Percentiles rank a stretch among this genome's conserved stretches.
Evolutionary conservation across 371 early-diverging fungal genomes (phyloP).

Genomic region (Mucor saturninus): DNA sequence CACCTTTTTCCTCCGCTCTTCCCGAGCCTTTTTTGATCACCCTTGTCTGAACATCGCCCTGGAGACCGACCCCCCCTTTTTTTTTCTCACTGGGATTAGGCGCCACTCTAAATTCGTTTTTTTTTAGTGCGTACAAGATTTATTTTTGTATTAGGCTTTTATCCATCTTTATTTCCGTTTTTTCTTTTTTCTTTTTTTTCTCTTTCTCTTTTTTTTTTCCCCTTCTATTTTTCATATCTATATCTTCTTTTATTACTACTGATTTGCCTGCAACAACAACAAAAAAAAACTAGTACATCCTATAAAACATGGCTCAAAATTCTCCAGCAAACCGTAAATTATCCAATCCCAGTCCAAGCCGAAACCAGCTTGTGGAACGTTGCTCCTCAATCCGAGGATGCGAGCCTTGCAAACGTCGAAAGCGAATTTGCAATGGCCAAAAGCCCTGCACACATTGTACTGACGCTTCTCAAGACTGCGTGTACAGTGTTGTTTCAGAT

Average conservation of each 20-base stretch:
- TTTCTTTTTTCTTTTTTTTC: constrained; percentile 11
- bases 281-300: background rate
- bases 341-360: constrained; percentile 30
- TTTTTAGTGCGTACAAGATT: background rate
- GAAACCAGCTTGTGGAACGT: constrained; percentile 35
- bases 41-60: constrained; percentile 27
- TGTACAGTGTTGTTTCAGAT: constrained; percentile 37
- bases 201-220: constrained; percentile 8
- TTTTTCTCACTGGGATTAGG: constrained; percentile 1
- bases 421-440: constrained; percentile 35
- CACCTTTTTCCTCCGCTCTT: constrained; percentile 9
- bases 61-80: constrained; percentile 5
- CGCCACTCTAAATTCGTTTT: constrained; percentile 12
- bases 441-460: constrained; percentile 33
- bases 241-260: background rate
- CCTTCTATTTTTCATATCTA: constrained; percentile 12
- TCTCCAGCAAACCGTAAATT: constrained; percentile 32
- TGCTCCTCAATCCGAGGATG: constrained; percentile 31
- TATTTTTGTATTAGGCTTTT: constrained; percentile 10
- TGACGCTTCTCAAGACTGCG: constrained; percentile 31
- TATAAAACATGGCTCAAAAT: constrained; percentile 27
- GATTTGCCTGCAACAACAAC: background rate
- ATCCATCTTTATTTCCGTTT: constrained; percentile 19
- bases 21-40: constrained; percentile 18
- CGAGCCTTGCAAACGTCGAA: constrained; percentile 37